A percentile compares a stretch with the other conserved stretches of the same genome.
Evolutionary conservation across 768 basidiomycete genomes (phyloP).

Genomic region (Galerina marginata): DNA sequence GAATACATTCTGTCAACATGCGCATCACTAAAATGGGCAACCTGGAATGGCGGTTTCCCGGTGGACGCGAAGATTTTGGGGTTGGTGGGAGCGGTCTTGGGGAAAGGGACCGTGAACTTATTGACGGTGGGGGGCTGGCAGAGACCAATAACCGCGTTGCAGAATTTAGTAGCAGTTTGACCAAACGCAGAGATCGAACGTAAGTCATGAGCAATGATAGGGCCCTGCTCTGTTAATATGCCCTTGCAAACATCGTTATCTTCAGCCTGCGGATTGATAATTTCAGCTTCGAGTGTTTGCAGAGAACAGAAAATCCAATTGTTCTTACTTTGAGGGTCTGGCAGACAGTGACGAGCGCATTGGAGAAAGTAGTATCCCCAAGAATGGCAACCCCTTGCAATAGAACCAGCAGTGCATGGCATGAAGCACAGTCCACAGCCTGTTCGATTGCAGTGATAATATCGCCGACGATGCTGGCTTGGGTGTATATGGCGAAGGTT

Average conservation of each 20-base stretch:
- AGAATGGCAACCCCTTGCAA: conserved; percentile 50
- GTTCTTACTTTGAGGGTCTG: conserved; percentile 41
- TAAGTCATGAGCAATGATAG: conserved; percentile 62
- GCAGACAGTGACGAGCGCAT: conserved; percentile 50
- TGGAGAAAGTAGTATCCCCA: conserved; percentile 53
- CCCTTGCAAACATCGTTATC: conserved; percentile 67
- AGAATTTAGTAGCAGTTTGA: conserved; percentile 58
- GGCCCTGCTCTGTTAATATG: conserved; percentile 52
- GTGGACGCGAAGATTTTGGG: conserved; percentile 39
- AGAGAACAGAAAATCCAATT: background rate
- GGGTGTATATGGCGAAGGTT: conserved; percentile 19
- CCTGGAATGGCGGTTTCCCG: conserved; percentile 53
- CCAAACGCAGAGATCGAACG: conserved; percentile 52
- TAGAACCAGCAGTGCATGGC: conserved; percentile 54
- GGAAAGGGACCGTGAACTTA: conserved; percentile 48
- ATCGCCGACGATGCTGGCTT: conserved; percentile 41
- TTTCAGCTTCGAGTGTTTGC: background rate
- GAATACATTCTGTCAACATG: conserved; percentile 64
- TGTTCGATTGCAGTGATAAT: conserved; percentile 49
- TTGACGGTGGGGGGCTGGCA: conserved; percentile 56
- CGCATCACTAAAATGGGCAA: conserved; percentile 66
- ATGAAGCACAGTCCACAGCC: conserved; percentile 54
- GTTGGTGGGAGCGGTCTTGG: conserved; percentile 43
- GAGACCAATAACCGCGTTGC: conserved; percentile 58
- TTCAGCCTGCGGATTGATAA: conserved; percentile 41